Conservation (phyloP, 2,329 filamentous ascomycete species). For the Thermoascus crustaceus region DNA sequence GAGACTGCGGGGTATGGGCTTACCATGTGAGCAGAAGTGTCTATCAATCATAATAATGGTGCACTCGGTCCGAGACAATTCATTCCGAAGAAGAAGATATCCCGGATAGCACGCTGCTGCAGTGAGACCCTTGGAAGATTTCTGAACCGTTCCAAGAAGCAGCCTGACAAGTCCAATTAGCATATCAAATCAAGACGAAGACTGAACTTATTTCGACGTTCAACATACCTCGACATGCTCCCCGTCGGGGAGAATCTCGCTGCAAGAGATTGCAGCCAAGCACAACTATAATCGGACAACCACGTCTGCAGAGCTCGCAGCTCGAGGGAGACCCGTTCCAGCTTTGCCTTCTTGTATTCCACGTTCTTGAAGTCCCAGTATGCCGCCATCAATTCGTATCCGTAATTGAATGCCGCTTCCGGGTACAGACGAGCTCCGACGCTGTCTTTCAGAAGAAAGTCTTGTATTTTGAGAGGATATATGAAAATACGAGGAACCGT, state of each 20-base stretch:
- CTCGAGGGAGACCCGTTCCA: neutral
- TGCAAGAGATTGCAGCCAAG: neutral
- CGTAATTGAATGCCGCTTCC: neutral
- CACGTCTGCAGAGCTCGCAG: neutral
- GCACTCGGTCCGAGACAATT: neutral
- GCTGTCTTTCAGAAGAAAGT: neutral
- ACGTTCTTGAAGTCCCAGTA: neutral
- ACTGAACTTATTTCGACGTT: too few species aligned
- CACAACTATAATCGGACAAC: conserved; percentile 1
- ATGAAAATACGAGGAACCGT: neutral
- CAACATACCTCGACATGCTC: neutral
- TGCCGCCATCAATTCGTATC: conserved; percentile 1
- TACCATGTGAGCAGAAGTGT: neutral
- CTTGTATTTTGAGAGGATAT: conserved; percentile 1
- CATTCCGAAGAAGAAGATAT: neutral
- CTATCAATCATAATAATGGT: neutral
- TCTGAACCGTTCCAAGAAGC: neutral
- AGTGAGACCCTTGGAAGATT: neutral
- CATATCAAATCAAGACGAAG: neutral
- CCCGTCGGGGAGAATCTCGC: neutral
- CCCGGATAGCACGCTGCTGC: neutral
- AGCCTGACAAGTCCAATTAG: neutral
- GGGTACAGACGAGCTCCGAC: neutral
- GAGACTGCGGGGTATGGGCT: too few species aligned
- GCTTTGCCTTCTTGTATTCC: conserved; percentile 1